Conservation (phyloP, 148 eudicot genomes). For the Talinum fruticosum region DNA sequence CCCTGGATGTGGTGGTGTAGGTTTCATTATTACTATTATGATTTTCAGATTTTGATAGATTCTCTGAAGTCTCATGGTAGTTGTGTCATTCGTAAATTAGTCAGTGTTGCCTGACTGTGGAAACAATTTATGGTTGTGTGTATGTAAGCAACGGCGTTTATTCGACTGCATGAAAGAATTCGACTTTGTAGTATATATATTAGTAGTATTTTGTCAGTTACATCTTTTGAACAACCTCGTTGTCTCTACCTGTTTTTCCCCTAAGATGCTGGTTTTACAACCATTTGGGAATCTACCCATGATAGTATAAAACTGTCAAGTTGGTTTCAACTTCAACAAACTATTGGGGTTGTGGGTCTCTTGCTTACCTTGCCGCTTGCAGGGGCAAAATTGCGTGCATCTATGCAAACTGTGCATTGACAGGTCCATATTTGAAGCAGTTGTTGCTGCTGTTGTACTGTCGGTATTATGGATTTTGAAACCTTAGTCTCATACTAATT, state of each 20-base stretch:
- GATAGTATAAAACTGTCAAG: neutral
- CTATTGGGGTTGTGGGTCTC: neutral
- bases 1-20: constrained; percentile 90
- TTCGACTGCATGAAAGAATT: neutral
- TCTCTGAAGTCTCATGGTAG: neutral
- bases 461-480: neutral
- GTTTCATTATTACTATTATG: constrained; percentile 14
- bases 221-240: neutral
- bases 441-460: neutral
- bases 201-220: neutral
- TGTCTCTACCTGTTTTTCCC: neutral
- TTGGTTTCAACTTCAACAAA: neutral
- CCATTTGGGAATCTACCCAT: neutral
- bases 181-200: neutral
- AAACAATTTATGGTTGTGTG: neutral
- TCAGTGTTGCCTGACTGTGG: neutral
- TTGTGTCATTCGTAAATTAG: neutral
- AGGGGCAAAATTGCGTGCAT: neutral
- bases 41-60: neutral
- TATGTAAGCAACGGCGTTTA: neutral
- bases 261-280: neutral
- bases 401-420: neutral
- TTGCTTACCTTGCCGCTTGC: neutral
- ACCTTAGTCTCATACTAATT: neutral
- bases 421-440: neutral